phyloP scores from a whole-genome alignment of 2,329 filamentous ascomycete species.

The Pseudocercospora musae region DNA sequence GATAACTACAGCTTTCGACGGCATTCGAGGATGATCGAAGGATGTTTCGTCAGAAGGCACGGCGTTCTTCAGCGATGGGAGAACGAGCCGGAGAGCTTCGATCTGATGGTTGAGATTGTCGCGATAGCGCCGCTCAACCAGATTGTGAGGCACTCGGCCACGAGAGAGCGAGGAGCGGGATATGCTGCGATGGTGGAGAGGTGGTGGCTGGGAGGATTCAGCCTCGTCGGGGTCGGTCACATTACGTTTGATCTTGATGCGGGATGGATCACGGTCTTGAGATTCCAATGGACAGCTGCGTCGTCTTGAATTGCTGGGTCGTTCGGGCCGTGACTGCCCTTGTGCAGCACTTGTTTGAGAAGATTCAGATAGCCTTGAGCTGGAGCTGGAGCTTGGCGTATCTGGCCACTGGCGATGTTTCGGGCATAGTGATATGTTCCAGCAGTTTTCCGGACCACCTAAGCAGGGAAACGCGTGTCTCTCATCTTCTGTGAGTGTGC shows the following conservation, averaged over 20 bases:
- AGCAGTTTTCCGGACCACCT: constrained; percentile 18
- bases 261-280: constrained; percentile 5
- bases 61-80: constrained; percentile 19
- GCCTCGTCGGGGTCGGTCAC: constrained; percentile 12
- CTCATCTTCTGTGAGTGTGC: constrained; percentile 17
- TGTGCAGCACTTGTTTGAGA: background rate
- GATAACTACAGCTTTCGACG: constrained; percentile 46
- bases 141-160: constrained; percentile 38
- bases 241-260: constrained; percentile 17
- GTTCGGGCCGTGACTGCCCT: background rate
- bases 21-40: constrained; percentile 18
- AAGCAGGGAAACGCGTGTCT: constrained; percentile 19
- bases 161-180: constrained; percentile 9
- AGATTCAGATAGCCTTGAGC: background rate
- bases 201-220: background rate
- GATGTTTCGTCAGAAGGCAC: constrained; percentile 13
- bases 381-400: background rate
- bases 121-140: constrained; percentile 47
- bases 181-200: background rate
- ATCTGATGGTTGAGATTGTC: constrained; percentile 47
- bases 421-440: constrained; percentile 20
- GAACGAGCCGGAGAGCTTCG: constrained; percentile 36
- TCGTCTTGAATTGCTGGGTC: constrained; percentile 1
- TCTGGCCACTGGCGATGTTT: constrained; percentile 17
- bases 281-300: constrained; percentile 12